Percentiles rank a stretch among this genome's conserved stretches.
Evolutionary conservation across 352 stramenopile genomes (phyloP).

Genomic region (Pythium folliculosum): DNA sequence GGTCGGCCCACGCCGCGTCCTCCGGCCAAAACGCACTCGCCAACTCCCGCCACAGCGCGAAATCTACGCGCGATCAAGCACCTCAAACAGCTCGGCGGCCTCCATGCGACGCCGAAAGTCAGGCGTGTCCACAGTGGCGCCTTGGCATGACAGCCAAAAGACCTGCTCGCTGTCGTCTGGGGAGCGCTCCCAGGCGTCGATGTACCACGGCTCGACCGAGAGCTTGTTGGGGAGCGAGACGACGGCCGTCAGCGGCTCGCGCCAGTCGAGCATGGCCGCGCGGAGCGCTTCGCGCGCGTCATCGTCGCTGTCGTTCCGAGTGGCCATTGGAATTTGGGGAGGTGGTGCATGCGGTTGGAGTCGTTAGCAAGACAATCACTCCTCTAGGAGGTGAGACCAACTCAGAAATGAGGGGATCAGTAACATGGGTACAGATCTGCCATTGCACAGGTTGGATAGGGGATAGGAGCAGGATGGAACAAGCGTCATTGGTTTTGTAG

Average conservation of each 20-base stretch:
- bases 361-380: neutral
- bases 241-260: neutral
- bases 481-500: too few species aligned
- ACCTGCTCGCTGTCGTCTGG: neutral
- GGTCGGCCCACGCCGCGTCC: neutral
- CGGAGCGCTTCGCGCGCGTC: neutral
- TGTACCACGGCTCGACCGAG: neutral
- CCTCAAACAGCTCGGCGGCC: constrained; percentile 5
- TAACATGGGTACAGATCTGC: too few species aligned
- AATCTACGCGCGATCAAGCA: neutral
- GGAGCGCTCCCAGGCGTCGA: neutral
- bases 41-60: constrained; percentile 2
- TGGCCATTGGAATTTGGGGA: neutral
- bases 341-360: neutral
- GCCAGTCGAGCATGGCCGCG: neutral
- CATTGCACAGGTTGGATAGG: too few species aligned
- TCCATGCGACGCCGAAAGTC: neutral
- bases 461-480: too few species aligned
- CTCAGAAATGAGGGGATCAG: too few species aligned
- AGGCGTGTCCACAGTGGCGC: neutral
- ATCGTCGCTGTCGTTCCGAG: neutral
- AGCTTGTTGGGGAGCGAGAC: neutral
- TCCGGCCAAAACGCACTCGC: neutral
- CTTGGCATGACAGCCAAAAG: neutral
- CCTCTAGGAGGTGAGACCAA: neutral